Evolutionary conservation across 1,139 yeast species (phyloP).

Genomic region (Yarrowia galli): DNA sequence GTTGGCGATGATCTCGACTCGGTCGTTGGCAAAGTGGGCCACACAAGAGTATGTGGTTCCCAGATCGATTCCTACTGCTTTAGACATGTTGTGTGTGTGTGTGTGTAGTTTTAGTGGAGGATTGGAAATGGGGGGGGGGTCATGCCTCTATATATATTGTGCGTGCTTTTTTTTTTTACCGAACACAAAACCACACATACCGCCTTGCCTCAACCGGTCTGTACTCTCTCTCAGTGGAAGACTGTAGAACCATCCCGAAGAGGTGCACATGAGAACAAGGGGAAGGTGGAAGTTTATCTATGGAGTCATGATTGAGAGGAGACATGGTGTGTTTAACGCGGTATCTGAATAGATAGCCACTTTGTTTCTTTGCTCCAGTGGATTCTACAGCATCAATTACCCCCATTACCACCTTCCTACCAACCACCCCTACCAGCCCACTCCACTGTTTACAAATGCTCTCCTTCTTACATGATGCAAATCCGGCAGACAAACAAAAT

Average conservation of each 20-base stretch:
- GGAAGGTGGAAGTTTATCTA: background rate
- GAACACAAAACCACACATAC: background rate
- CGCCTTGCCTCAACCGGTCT: background rate
- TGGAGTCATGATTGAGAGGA: background rate
- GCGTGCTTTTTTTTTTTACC: background rate
- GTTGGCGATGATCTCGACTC: constrained; percentile 93
- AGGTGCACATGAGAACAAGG: constrained; percentile 2
- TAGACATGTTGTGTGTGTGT: constrained; percentile 45
- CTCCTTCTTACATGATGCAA: too few species aligned
- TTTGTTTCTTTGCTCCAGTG: background rate
- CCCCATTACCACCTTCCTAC: background rate
- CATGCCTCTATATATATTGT: constrained; percentile 21
- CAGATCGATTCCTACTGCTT: constrained; percentile 77
- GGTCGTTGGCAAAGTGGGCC: constrained; percentile 91
- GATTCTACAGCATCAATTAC: background rate
- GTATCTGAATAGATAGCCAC: background rate
- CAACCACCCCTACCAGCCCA: too few species aligned
- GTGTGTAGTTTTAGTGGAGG: background rate
- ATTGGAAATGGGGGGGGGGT: background rate
- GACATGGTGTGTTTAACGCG: background rate
- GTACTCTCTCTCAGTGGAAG: background rate
- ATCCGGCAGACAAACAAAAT: too few species aligned
- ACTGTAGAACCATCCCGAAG: constrained; percentile 5
- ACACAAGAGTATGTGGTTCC: constrained; percentile 99
- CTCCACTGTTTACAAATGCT: too few species aligned